phyloP scores from a whole-genome alignment of 1,139 yeast species.

The Hyphopichia khmerensis region DNA sequence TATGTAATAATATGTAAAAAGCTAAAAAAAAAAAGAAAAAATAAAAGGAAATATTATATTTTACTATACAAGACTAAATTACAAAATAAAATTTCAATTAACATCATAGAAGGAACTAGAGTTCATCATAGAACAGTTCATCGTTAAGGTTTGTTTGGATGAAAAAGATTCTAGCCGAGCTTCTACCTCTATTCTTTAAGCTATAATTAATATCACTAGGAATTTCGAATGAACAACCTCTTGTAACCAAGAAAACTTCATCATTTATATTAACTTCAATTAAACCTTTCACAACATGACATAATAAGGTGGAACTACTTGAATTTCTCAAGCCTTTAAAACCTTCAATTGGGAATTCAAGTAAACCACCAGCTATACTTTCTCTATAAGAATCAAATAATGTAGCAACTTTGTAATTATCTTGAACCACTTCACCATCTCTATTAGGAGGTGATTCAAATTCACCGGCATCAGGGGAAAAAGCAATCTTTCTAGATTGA shows the following conservation, averaged over 20 bases:
- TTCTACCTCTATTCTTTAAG: constrained; percentile 56
- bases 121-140: neutral
- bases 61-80: neutral
- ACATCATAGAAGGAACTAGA: neutral
- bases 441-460: constrained; percentile 43
- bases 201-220: constrained; percentile 78
- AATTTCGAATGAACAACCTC: constrained; percentile 79
- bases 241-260: constrained; percentile 57
- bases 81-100: neutral
- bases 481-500: constrained; percentile 61
- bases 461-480: constrained; percentile 61
- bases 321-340: constrained; percentile 64
- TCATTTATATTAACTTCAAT: constrained; percentile 67
- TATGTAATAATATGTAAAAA: no score
- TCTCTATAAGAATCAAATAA: constrained; percentile 67
- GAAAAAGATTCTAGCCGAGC: constrained; percentile 65
- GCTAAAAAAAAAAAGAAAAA: neutral
- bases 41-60: neutral
- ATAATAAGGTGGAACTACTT: constrained; percentile 67
- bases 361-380: constrained; percentile 73
- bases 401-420: constrained; percentile 62
- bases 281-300: constrained; percentile 70
- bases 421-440: constrained; percentile 35
- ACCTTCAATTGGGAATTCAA: constrained; percentile 66
- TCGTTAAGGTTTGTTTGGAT: constrained; percentile 52